phyloP scores from a whole-genome alignment of 495 filamentous ascomycete genomes.

The Hyaloscypha finlandica region DNA sequence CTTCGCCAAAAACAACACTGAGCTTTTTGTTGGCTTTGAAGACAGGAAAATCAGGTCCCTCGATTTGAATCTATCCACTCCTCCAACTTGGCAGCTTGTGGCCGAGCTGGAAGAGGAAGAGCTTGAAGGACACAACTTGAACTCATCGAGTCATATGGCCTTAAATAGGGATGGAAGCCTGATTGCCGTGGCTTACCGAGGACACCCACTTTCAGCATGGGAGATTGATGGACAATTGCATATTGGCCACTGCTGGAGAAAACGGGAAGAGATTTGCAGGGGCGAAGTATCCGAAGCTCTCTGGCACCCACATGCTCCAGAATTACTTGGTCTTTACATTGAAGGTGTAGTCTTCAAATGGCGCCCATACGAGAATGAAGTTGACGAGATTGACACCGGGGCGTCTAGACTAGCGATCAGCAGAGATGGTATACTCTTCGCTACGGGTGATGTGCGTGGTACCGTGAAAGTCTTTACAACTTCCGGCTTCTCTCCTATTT shows the following conservation, averaged over 20 bases:
- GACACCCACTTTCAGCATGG: background rate
- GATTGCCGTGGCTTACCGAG: background rate
- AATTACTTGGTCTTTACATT: slow-evolving; percentile 34
- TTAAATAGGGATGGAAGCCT: background rate
- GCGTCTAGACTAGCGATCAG: slow-evolving; percentile 27
- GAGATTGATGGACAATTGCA: background rate
- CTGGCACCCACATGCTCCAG: slow-evolving; percentile 32
- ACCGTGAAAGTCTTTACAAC: slow-evolving; percentile 33
- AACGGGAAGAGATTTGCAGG: slow-evolving; percentile 15
- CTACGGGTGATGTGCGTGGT: slow-evolving; percentile 30
- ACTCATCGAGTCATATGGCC: background rate
- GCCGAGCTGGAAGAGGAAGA: background rate
- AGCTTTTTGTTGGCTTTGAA: background rate
- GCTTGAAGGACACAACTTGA: background rate
- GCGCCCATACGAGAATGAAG: slow-evolving; percentile 13
- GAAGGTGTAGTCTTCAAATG: slow-evolving; percentile 37
- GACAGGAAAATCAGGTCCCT: background rate
- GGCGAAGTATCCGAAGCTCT: slow-evolving; percentile 24
- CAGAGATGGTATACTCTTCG: slow-evolving; percentile 33
- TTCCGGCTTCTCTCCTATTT: slow-evolving; percentile 28
- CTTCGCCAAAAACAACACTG: background rate
- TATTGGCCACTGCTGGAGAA: background rate
- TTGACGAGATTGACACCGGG: background rate
- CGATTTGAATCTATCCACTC: too few relatives aligned
- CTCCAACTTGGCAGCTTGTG: background rate